Base-by-base conservation (phyloP, 1,284 basidiomycete genomes). In the Coniferiporia weirii region DNA sequence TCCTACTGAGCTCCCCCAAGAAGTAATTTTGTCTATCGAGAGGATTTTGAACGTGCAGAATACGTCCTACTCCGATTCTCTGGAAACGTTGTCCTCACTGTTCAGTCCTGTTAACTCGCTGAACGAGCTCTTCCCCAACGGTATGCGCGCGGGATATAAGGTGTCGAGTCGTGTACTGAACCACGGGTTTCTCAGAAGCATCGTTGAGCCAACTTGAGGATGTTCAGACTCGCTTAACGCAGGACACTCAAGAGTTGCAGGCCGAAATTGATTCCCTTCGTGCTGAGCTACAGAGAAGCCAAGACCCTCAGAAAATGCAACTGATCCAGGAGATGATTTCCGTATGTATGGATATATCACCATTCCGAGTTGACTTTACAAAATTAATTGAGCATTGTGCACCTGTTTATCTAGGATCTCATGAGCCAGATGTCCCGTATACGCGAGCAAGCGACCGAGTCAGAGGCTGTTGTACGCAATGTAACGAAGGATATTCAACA, bases 401-500 rank as follows among this genome's bases (percentile, higher is more conserved):
- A 55, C 22, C 13, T 17, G 32, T 45, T 46, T 35, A 59, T 61
- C 13, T 38, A 96, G 94, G 93, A 95, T 68, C 80, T 98, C 9
- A 82, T 98, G 58, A 84, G 88, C 34, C 94, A 98, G 75, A 95
- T 98, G 83, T 93, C 90, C 22, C 86, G 88, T 56, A 98, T 98
- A 65, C 83, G 93, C 40, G 94, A 97, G 72, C 96, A 98, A 72
- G 93, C 95, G 0, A 91, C 92, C 0, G 95, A 98, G 71, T 95
- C 93, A 10, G 96, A 99, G 70, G 93, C 92, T 1, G 93, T 98
- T 51, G 97, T 99, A 38, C 83, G 91, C 61, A 87, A 93, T 63
- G 97, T 99, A 66, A 99, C 97, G 4, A 89, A 93, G 65, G 97
- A 99, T 71, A 98, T 99, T 58, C 94, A 98, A 70, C 85, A 90